A percentile compares a stretch with the other conserved stretches of the same genome.
These are phyloP conservation scores for Hirschfeldia incana DNA, from an alignment of 345 rosid genomes.

Conservation along the genomic window DNA sequence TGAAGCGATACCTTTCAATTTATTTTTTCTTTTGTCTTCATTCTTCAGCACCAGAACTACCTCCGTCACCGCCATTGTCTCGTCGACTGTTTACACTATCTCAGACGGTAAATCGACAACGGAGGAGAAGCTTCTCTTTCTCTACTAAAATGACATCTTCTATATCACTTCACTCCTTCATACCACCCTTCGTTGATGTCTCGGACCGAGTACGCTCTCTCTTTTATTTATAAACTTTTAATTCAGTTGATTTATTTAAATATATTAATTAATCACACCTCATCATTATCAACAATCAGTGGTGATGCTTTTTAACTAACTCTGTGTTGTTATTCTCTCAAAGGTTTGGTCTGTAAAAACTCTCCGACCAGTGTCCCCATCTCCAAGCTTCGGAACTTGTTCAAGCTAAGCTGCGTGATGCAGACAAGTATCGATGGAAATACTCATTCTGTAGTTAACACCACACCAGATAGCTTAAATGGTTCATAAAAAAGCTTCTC, in stretches of 20 bases:
- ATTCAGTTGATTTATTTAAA: too few species aligned
- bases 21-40: not conserved
- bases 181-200: constrained; percentile 33
- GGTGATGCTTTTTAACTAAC: not conserved
- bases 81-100: not conserved
- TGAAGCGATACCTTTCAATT: not conserved
- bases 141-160: constrained; percentile 39
- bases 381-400: constrained; percentile 34
- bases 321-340: constrained; percentile 10
- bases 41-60: constrained; percentile 3
- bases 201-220: constrained; percentile 31
- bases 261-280: too few species aligned
- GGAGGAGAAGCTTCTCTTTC: constrained; percentile 7
- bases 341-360: constrained; percentile 41
- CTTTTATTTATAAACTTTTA: too few species aligned
- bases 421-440: constrained; percentile 50
- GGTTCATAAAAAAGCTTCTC: constrained; percentile 35
- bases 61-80: constrained; percentile 26
- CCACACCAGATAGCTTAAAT: constrained; percentile 29
- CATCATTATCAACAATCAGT: not conserved
- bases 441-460: constrained; percentile 44
- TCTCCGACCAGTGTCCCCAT: constrained; percentile 31
- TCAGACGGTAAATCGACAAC: constrained; percentile 15
- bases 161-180: constrained; percentile 30
- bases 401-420: constrained; percentile 47